These are phyloP conservation scores for Tephrocybe sp. DNA, from an alignment of 768 basidiomycete species.

Conservation along the genomic window DNA sequence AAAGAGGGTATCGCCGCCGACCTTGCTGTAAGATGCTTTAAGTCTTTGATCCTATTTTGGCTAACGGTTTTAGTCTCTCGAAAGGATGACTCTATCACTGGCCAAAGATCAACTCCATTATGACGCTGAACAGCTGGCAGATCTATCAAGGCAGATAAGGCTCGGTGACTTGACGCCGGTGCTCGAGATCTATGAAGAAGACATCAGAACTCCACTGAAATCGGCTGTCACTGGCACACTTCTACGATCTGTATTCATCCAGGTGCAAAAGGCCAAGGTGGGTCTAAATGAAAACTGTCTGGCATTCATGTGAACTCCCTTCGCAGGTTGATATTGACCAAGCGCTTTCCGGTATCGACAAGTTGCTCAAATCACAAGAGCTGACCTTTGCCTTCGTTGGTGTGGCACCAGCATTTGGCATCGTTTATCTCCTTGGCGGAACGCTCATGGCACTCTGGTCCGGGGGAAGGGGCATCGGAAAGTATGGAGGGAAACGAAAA, in stretches of 20 bases:
- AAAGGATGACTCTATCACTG: constrained; percentile 88
- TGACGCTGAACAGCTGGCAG: constrained; percentile 58
- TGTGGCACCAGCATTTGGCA: constrained; percentile 83
- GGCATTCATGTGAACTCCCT: neutral
- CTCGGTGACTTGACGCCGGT: constrained; percentile 87
- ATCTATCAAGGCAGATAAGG: constrained; percentile 64
- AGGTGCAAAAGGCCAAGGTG: constrained; percentile 95
- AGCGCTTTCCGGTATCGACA: constrained; percentile 89
- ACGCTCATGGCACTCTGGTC: constrained; percentile 51
- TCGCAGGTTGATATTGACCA: constrained; percentile 87
- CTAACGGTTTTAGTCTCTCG: constrained; percentile 62
- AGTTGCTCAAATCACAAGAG: constrained; percentile 90
- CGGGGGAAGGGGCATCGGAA: constrained; percentile 46
- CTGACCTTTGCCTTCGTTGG: constrained; percentile 97
- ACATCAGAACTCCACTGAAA: constrained; percentile 84
- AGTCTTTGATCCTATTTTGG: neutral
- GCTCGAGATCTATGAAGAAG: constrained; percentile 85
- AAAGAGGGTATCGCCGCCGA: constrained; percentile 85
- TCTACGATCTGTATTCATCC: constrained; percentile 83
- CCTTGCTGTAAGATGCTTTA: constrained; percentile 58
- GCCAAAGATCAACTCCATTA: constrained; percentile 80
- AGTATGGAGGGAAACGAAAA: constrained; percentile 57
- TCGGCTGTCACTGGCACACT: constrained; percentile 81
- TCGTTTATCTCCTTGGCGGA: constrained; percentile 70
- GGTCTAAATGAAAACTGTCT: neutral